Evolutionary conservation across 2,329 filamentous ascomycete species (phyloP).

Genomic region (Colletotrichum sp.): DNA sequence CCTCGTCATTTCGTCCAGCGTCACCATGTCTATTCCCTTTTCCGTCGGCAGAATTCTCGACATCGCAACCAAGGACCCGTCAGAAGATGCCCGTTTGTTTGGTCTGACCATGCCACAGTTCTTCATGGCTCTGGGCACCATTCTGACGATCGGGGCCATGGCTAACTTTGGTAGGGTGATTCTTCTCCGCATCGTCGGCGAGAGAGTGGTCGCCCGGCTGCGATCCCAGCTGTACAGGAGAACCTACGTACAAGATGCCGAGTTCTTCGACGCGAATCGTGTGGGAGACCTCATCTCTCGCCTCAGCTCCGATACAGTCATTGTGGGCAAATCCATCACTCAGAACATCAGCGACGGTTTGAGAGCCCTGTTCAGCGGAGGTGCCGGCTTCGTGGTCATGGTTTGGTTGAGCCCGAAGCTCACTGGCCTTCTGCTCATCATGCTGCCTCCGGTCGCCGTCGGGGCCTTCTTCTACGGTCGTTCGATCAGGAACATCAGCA

Average conservation of each 20-base stretch:
- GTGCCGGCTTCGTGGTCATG: conserved; percentile 91
- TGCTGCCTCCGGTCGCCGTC: conserved; percentile 90
- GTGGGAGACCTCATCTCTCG: conserved; percentile 96
- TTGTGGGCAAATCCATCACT: conserved; percentile 98
- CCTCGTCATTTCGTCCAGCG: conserved; percentile 85
- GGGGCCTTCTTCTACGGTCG: conserved; percentile 93
- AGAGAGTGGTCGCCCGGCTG: conserved; percentile 89
- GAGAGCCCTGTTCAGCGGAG: conserved; percentile 86
- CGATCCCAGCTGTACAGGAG: conserved; percentile 88
- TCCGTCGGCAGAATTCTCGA: conserved; percentile 96
- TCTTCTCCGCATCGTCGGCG: conserved; percentile 90
- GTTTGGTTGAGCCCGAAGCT: conserved; percentile 92
- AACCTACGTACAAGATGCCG: conserved; percentile 96
- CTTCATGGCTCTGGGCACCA: conserved; percentile 77
- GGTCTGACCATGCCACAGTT: conserved; percentile 87
- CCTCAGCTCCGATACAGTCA: conserved; percentile 93
- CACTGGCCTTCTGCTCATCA: conserved; percentile 82
- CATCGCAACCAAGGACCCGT: conserved; percentile 77
- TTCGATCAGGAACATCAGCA: conserved; percentile 85
- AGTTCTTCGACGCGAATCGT: conserved; percentile 98
- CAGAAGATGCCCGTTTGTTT: conserved; percentile 75
- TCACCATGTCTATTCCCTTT: conserved; percentile 96
- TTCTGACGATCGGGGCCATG: conserved; percentile 83
- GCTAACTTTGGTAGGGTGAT: conserved; percentile 96
- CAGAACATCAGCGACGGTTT: conserved; percentile 98